Conservation (phyloP, 2,329 filamentous ascomycete species). For the Macroventuria anomochaeta region DNA sequence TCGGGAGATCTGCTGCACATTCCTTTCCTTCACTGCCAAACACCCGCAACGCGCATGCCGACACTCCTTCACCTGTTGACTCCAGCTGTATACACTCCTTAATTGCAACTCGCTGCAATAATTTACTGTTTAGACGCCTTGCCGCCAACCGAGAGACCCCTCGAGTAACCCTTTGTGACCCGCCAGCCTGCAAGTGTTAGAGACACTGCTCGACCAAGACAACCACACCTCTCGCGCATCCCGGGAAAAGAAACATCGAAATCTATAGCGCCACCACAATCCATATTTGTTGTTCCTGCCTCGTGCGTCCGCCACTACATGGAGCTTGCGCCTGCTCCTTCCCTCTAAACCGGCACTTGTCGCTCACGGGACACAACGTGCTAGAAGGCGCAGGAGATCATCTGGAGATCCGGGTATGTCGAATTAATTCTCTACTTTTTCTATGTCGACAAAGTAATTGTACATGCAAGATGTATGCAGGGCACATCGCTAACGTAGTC, state of each 20-base stretch:
- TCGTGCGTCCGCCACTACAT: slow-evolving; percentile 31
- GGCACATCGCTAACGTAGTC: slow-evolving; percentile 22
- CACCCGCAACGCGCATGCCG: slow-evolving; percentile 35
- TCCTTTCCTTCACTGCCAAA: slow-evolving; percentile 22
- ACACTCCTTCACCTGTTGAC: slow-evolving; percentile 27
- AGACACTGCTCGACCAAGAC: slow-evolving; percentile 4
- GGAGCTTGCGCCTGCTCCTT: slow-evolving; percentile 33
- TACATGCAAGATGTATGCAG: slow-evolving; percentile 19
- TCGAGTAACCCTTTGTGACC: slow-evolving; percentile 5
- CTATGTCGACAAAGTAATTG: background rate
- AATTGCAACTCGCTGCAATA: slow-evolving; percentile 19
- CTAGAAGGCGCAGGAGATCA: background rate
- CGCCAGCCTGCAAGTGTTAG: slow-evolving; percentile 2
- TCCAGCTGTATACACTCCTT: slow-evolving; percentile 35
- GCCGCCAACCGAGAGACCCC: slow-evolving; percentile 22
- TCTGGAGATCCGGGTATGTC: background rate
- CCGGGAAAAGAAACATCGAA: background rate
- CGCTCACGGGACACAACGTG: background rate
- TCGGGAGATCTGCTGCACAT: slow-evolving; percentile 29
- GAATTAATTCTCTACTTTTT: background rate
- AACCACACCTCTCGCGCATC: slow-evolving; percentile 7
- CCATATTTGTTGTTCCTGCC: slow-evolving; percentile 17
- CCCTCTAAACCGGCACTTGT: slow-evolving; percentile 18
- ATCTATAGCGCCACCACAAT: slow-evolving; percentile 1
- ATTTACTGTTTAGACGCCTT: slow-evolving; percentile 30